Conservation (phyloP, 2,329 filamentous ascomycete species). For the Myotisia sp. region DNA sequence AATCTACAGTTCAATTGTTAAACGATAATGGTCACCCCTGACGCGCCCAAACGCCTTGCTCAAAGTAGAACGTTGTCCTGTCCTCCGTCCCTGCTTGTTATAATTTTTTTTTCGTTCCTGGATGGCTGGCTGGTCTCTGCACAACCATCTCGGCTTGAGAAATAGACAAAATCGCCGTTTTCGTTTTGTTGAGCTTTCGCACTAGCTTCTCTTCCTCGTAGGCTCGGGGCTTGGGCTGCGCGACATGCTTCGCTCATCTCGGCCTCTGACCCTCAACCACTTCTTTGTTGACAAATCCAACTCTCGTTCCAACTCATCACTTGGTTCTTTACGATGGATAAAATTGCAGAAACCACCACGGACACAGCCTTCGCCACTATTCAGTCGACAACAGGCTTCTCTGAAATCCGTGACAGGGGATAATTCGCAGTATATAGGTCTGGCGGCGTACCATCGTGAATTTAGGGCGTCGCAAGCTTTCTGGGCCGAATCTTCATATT, state of each 20-base stretch:
- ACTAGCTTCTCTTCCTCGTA: conserved; percentile 53
- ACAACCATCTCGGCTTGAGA: no score
- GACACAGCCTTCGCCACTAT: conserved; percentile 88
- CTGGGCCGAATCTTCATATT: conserved; percentile 95
- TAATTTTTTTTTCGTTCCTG: no score
- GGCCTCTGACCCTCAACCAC: conserved; percentile 74
- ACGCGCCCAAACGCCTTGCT: no score
- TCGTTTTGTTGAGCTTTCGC: no score
- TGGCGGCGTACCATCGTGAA: conserved; percentile 86
- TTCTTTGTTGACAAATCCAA: conserved; percentile 84
- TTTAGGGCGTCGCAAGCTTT: conserved; percentile 89
- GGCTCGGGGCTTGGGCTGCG: conserved; percentile 81
- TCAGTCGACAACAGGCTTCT: conserved; percentile 90
- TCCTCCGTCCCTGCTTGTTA: no score
- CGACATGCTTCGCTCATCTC: conserved; percentile 67
- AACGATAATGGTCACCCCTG: no score
- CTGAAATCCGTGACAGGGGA: conserved; percentile 95
- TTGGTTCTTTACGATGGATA: conserved; percentile 93
- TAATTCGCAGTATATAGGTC: conserved; percentile 96
- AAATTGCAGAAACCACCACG: conserved; percentile 98
- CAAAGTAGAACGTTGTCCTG: no score
- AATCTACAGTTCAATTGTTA: no score
- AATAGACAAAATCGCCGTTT: no score
- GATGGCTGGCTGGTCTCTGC: no score
- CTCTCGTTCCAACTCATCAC: conserved; percentile 74